Evolutionary conservation across 2,329 filamentous ascomycete genomes (phyloP).

Genomic region (Trichoderma lentiforme): DNA sequence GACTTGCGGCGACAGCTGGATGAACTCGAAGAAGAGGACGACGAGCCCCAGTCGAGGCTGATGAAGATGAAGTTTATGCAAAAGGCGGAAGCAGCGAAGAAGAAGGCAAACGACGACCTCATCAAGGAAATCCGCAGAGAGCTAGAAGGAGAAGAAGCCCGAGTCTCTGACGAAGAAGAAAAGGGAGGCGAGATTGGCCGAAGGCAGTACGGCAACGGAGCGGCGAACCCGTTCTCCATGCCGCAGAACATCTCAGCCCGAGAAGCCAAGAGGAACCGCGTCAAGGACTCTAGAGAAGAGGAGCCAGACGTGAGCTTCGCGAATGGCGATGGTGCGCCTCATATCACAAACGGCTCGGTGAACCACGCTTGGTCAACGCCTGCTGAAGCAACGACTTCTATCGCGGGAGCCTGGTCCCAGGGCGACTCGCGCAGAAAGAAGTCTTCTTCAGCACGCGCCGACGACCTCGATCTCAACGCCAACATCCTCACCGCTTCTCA

Average conservation of each 20-base stretch:
- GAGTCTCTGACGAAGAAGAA: conserved; percentile 51
- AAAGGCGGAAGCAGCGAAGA: conserved; percentile 75
- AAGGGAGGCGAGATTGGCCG: conserved; percentile 63
- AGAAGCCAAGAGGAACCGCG: conserved; percentile 29
- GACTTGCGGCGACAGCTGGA: conserved; percentile 47
- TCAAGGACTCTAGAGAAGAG: conserved; percentile 22
- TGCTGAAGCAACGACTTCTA: conserved; percentile 25
- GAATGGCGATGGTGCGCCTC: conserved; percentile 23
- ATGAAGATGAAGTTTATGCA: conserved; percentile 93
- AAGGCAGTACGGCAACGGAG: conserved; percentile 59
- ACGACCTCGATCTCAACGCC: conserved; percentile 41
- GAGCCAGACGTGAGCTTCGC: conserved; percentile 26
- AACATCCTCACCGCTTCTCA: conserved; percentile 33
- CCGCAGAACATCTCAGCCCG: conserved; percentile 22
- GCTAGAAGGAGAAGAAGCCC: conserved; percentile 59
- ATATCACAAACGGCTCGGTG: conserved; percentile 19
- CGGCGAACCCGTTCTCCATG: conserved; percentile 32
- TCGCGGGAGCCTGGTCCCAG: conserved; percentile 42
- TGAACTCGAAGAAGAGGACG: conserved; percentile 45
- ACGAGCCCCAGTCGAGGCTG: conserved; percentile 62
- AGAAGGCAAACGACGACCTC: conserved; percentile 76
- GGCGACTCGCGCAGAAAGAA: conserved; percentile 38
- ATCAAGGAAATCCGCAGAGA: conserved; percentile 67
- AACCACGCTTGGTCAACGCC: conserved; percentile 25
- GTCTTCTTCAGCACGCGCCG: conserved; percentile 30